These are phyloP conservation scores for Nasturtium officinale DNA, from an alignment of 345 rosid species.

Conservation along the genomic window DNA sequence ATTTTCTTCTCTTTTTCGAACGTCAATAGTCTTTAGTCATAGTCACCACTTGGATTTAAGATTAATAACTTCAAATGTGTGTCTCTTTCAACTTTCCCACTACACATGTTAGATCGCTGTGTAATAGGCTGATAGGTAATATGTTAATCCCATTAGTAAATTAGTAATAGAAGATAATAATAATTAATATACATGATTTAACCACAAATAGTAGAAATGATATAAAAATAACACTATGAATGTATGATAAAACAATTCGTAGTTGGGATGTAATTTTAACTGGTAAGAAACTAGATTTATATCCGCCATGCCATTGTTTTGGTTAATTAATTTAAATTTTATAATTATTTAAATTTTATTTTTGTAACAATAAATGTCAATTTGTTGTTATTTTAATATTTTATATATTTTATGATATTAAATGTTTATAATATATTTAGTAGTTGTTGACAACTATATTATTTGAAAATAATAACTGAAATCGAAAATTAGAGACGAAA, in stretches of 20 bases:
- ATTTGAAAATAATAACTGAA: too few relatives aligned
- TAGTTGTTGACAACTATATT: too few relatives aligned
- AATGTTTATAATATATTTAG: too few relatives aligned
- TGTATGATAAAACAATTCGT: too few relatives aligned
- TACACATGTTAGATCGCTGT: neutral
- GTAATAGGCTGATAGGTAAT: too few relatives aligned
- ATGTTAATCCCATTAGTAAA: neutral
- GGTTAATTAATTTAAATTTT: too few relatives aligned
- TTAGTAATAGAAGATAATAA: neutral
- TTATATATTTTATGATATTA: too few relatives aligned
- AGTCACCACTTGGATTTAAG: conserved; percentile 16
- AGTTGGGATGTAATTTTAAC: neutral
- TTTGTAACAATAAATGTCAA: too few relatives aligned
- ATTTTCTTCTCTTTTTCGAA: neutral
- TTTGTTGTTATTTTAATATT: too few relatives aligned
- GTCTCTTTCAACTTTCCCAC: neutral
- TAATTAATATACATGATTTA: neutral
- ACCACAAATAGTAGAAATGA: neutral
- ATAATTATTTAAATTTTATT: too few relatives aligned
- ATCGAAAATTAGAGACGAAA: too few relatives aligned
- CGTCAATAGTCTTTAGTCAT: neutral
- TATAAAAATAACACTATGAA: neutral
- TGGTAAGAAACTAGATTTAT: neutral
- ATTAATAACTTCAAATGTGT: neutral
- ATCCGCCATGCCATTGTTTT: too few relatives aligned